Evolutionary conservation across 1,139 yeast genomes (phyloP).

Genomic region (Debaryomycetaceae sp.): DNA sequence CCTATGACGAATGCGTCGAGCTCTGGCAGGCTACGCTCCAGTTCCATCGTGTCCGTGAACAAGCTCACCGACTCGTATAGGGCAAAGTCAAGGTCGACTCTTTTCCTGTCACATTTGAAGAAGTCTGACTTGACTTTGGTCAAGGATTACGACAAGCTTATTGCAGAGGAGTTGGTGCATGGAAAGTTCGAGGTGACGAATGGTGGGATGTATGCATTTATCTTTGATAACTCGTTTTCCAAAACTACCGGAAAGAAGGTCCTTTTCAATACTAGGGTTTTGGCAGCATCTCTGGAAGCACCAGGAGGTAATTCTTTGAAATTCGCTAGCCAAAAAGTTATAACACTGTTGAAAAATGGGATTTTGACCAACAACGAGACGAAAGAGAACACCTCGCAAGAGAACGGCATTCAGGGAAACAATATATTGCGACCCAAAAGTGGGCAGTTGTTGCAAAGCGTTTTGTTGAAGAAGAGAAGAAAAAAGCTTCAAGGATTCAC

Average conservation of each 20-base stretch:
- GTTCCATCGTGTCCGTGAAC: slow-evolving; percentile 38
- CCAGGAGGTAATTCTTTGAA: neutral
- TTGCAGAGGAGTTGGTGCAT: slow-evolving; percentile 53
- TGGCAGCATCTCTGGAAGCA: slow-evolving; percentile 6
- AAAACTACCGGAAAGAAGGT: slow-evolving; percentile 82
- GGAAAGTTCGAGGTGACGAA: slow-evolving; percentile 57
- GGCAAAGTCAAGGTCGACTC: slow-evolving; percentile 34
- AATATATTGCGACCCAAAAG: slow-evolving; percentile 39
- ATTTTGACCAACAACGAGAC: neutral
- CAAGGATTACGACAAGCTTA: slow-evolving; percentile 47
- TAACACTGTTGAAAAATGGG: neutral
- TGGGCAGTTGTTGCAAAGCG: slow-evolving; percentile 70
- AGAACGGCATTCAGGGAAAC: slow-evolving; percentile 1
- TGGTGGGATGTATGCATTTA: slow-evolving; percentile 77
- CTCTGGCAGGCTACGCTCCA: slow-evolving; percentile 23
- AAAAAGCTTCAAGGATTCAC: slow-evolving; percentile 80
- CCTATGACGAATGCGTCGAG: slow-evolving; percentile 3
- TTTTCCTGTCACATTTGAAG: slow-evolving; percentile 30
- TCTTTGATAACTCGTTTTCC: slow-evolving; percentile 89
- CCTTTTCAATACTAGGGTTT: slow-evolving; percentile 57
- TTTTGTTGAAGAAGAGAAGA: slow-evolving; percentile 70
- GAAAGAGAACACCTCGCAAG: neutral
- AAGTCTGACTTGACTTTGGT: slow-evolving; percentile 38
- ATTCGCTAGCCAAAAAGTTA: neutral
- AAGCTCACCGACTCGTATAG: slow-evolving; percentile 32